Percentiles rank a stretch among this genome's conserved stretches.
These are phyloP conservation scores for Nepenthes alata DNA, from an alignment of 179 eudicot genomes.

Conservation along the genomic window DNA sequence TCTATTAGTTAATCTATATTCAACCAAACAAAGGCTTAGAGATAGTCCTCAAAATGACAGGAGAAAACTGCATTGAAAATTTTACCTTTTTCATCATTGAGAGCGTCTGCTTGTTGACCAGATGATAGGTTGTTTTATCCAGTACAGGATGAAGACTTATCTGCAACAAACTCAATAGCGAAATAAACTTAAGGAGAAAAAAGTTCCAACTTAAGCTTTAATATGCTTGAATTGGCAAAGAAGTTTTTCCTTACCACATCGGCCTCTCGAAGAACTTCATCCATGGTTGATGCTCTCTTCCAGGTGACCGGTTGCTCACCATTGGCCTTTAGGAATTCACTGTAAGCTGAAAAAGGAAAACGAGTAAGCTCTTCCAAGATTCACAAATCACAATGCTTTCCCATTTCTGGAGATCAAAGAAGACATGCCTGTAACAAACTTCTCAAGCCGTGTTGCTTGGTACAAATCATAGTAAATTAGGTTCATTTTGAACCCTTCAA, in stretches of 20 bases:
- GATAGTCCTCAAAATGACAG: background rate
- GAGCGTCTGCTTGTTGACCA: constrained; percentile 83
- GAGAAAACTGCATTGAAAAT: background rate
- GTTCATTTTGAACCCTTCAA: constrained; percentile 99
- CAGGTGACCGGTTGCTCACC: constrained; percentile 94
- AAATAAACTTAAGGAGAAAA: too few relatives aligned
- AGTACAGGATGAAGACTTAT: constrained; percentile 86
- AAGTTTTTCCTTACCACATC: constrained; percentile 41
- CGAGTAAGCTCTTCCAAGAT: background rate
- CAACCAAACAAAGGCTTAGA: background rate
- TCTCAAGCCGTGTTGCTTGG: constrained; percentile 88
- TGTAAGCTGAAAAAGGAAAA: constrained; percentile 56
- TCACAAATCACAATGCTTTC: constrained; percentile 2
- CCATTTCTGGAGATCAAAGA: background rate
- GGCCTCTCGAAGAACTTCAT: constrained; percentile 84
- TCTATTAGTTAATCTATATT: too few relatives aligned
- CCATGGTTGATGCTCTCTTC: constrained; percentile 87
- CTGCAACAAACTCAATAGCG: constrained; percentile 22
- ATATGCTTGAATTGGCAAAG: background rate
- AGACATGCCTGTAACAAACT: constrained; percentile 74
- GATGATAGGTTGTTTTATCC: constrained; percentile 95
- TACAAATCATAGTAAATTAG: constrained; percentile 85
- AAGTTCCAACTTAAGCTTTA: background rate
- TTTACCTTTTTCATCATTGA: constrained; percentile 83
- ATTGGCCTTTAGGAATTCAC: constrained; percentile 76